phyloP scores from a whole-genome alignment of 345 rosid genomes.

The Populus deltoides region DNA sequence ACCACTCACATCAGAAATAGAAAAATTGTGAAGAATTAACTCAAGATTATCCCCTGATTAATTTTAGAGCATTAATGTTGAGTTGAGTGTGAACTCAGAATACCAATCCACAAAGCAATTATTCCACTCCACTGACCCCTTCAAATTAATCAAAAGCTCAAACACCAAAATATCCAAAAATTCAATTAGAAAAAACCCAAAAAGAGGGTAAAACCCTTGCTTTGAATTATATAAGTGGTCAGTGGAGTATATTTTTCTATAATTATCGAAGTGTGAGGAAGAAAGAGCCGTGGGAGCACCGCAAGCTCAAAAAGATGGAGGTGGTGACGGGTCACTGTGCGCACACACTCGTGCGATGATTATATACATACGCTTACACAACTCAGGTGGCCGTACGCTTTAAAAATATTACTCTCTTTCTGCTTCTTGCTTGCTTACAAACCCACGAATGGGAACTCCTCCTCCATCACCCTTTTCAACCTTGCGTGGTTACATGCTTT shows the following conservation, averaged over 20 bases:
- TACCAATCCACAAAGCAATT: background rate
- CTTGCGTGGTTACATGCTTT: too few relatives aligned
- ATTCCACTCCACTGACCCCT: background rate
- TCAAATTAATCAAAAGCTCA: background rate
- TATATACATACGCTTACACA: background rate
- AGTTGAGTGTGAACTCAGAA: too few relatives aligned
- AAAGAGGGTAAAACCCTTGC: background rate
- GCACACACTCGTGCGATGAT: background rate
- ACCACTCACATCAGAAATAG: background rate
- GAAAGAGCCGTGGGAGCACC: constrained; percentile 60
- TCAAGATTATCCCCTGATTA: background rate
- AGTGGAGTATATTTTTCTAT: background rate
- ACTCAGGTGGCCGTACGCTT: background rate
- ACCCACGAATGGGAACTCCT: background rate
- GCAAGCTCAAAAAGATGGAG: constrained; percentile 39
- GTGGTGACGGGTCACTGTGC: constrained; percentile 8
- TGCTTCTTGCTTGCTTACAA: background rate
- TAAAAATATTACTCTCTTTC: background rate
- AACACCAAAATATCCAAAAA: background rate
- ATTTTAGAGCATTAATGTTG: too few relatives aligned
- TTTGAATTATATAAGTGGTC: background rate
- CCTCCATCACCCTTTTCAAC: too few relatives aligned
- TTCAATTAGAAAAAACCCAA: background rate
- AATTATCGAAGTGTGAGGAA: background rate
- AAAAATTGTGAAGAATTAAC: background rate